These are phyloP conservation scores for Cutaneotrichosporon spelunceum DNA, from an alignment of 1,284 basidiomycete genomes.

Conservation along the genomic window DNA sequence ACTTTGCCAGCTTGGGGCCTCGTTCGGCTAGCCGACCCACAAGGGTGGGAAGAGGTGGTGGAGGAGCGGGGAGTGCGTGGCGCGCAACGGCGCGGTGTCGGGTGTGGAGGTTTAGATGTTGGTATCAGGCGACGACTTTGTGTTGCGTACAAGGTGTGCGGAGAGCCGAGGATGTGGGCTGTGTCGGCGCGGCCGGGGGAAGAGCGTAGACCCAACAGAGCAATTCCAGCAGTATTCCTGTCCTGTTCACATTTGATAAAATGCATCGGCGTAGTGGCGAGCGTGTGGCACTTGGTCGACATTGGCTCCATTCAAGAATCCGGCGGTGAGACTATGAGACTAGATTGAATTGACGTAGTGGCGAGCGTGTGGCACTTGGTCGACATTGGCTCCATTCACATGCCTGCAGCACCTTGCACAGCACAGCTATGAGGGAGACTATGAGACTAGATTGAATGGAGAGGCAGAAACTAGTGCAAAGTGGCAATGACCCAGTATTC, in stretches of 20 bases:
- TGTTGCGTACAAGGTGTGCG: not conserved
- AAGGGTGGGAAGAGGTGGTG: slow-evolving; percentile 2
- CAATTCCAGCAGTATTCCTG: slow-evolving; percentile 1
- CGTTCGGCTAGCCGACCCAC: not conserved
- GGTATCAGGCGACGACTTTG: not conserved
- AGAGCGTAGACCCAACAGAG: not conserved
- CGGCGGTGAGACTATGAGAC: no score
- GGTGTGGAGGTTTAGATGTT: not conserved
- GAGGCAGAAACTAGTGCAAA: no score
- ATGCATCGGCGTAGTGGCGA: not conserved
- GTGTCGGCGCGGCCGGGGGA: not conserved
- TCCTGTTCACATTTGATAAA: not conserved
- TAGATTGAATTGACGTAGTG: no score
- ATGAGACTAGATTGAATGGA: no score
- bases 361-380: no score
- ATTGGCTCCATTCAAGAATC: no score
- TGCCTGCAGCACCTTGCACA: no score
- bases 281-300: no score
- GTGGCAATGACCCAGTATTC: no score
- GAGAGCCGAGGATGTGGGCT: no score
- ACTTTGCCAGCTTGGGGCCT: not conserved
- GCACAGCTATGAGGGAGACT: no score
- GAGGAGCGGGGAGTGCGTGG: slow-evolving; percentile 9
- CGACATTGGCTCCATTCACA: no score
- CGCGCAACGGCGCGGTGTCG: slow-evolving; percentile 5